Base-by-base conservation (phyloP, 2,329 filamentous ascomycete genomes). In the Microdochium bolleyi region DNA sequence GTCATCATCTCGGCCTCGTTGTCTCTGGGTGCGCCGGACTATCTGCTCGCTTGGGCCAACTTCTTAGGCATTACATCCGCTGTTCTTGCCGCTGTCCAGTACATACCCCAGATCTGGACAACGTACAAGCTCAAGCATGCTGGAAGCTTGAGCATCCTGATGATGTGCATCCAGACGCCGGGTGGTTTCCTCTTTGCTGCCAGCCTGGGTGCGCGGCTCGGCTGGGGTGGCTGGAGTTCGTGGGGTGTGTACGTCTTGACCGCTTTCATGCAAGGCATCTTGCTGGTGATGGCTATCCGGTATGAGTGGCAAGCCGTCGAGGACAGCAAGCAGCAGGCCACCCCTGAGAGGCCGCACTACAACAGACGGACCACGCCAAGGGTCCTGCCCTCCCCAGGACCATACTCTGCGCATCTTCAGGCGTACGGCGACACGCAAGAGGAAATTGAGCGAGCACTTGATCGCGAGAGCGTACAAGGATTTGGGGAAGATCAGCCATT, bases 111-210 rank as follows among this genome's bases (percentile, higher is more conserved):
- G 71, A 95, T 99, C 58, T 91, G 85, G 73, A 96, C 88, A 51
- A 99, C 94, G 0, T 95, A 89, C 71, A 80, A 77, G 51, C 75
- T 96, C 54, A 88, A 92, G 65, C 86, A 92, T 61, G 87, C 95
- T 2, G 91, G 91, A 52, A 96, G 91, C 67, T 73, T 99, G 61
- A 96, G 90, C 63, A 94, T 99, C 53, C 87, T 90, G 3, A 97
- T 96, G 87, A 97, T 99, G 92, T 88, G 88, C 66, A 96, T 99
- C 32, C 94, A 99, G 69, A 96, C 92, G 0, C 94, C 94, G 0
- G 94, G 94, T 0, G 91, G 90, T 54, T 85, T 96, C 60, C 73
- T 99, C 7, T 97, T 95, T 72, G 91, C 92, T 0, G 85, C 80
- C 13, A 96, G 91, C 66, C 73, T 99, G 46, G 90, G 86, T 50